Base-by-base conservation (phyloP, 2,329 filamentous ascomycete genomes). In the Paraphoma chrysanthemicola region DNA sequence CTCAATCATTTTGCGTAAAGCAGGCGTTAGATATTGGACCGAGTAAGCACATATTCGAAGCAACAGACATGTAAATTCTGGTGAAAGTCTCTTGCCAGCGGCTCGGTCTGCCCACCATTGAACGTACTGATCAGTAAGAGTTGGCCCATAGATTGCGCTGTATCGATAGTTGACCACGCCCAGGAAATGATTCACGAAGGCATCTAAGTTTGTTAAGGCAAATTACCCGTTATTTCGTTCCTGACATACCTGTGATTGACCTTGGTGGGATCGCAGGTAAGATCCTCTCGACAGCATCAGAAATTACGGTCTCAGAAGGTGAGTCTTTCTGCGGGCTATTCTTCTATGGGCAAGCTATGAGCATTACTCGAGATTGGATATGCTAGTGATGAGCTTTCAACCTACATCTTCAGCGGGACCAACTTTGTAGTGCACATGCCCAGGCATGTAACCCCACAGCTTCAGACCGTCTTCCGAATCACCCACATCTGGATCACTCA, bases 41-140 rank as follows among this genome's bases (percentile, higher is more conserved):
- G 81, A 79, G 54, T 80, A 80, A 9, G 81, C 78, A 50, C 79
- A 82, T 4, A 82, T 74, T 23, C 80, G 75, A 12, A 83, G 58
- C 5, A 83, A 71, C 23, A 83, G 69, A 64, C 79, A 81, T 2
- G 81, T 83, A 43, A 83, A 78, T 48, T 78, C 79, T 4, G 78
- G 73, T 6, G 75, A 77, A 2, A 80, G 69, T 12, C 65, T 64
- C 11, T 72, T 73, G 10, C 72, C 69, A 16, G 57, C 66, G 16
- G 70, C 61, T 58, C 78, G 69, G 51, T 77, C 68, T 33, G 71
- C 61, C 80, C 81, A 83, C 81, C 81, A 83, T 33, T 75, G 63
- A 8, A 77, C 72, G 61, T 83, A 83, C 17, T 80, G 77, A 0
- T 77, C 71, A 14, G 77, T 76, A 42, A 83, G 81, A 1, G 76